A percentile compares a stretch with the other conserved stretches of the same genome.
phyloP scores from a whole-genome alignment of 352 stramenopile genomes.

The Blastocystis hominis region DNA sequence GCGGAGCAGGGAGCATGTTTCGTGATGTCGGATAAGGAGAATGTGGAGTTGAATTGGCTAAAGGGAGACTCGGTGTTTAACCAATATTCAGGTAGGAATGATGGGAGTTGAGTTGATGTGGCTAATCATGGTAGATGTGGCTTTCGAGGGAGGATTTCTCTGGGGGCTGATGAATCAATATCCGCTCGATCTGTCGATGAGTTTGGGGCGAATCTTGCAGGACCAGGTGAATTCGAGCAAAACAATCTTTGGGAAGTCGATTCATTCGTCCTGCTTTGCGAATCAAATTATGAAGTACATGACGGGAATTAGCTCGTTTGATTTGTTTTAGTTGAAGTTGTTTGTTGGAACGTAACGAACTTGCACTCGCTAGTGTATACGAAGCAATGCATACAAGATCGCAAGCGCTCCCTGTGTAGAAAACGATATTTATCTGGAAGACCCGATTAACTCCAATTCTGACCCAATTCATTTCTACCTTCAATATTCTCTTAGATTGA shows the following conservation, averaged over 20 bases:
- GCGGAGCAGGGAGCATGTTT: background rate
- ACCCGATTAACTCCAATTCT: background rate
- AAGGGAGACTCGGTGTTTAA: background rate
- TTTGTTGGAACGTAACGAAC: background rate
- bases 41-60: background rate
- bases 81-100: background rate
- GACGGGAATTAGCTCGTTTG: slow-evolving; percentile 38
- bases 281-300: slow-evolving; percentile 58
- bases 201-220: slow-evolving; percentile 17
- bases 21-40: background rate
- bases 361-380: too few species aligned
- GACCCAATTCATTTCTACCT: background rate
- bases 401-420: too few species aligned
- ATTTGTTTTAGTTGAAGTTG: slow-evolving; percentile 10
- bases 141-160: slow-evolving; percentile 37
- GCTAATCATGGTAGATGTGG: background rate
- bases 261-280: slow-evolving; percentile 17
- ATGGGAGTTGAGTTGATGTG: background rate
- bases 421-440: background rate
- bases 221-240: slow-evolving; percentile 3
- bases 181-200: slow-evolving; percentile 43
- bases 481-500: background rate
- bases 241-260: background rate
- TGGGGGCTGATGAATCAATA: slow-evolving; percentile 55
- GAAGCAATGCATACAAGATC: too few species aligned